These are phyloP conservation scores for Allomyces macrogynus DNA, from an alignment of 192 early-diverging fungal species.

Conservation along the genomic window DNA sequence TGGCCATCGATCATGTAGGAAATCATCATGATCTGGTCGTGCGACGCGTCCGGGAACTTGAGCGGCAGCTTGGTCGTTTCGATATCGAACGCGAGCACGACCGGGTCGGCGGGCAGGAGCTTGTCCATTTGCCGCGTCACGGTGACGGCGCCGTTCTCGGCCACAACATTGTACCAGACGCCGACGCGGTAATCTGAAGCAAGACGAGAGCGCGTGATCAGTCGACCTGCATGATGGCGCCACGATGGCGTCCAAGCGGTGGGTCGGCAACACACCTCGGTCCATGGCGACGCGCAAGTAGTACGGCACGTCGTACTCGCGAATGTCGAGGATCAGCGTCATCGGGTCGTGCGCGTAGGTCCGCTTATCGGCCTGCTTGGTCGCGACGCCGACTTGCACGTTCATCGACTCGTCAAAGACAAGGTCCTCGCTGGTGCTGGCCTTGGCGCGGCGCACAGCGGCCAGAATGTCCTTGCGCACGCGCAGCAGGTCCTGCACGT, in stretches of 20 bases:
- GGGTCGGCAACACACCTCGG: slow-evolving; percentile 23
- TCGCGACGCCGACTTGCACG: neutral
- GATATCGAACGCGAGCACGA: slow-evolving; percentile 90
- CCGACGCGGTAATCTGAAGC: slow-evolving; percentile 71
- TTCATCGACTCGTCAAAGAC: slow-evolving; percentile 1
- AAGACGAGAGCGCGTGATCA: neutral
- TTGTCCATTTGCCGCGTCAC: slow-evolving; percentile 51
- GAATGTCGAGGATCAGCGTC: slow-evolving; percentile 53
- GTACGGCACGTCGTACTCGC: slow-evolving; percentile 97
- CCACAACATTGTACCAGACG: slow-evolving; percentile 72
- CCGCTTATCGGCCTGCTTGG: neutral
- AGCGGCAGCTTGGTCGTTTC: slow-evolving; percentile 94
- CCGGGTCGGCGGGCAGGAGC: slow-evolving; percentile 82
- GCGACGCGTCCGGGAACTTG: slow-evolving; percentile 80
- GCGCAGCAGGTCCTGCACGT: slow-evolving; percentile 53
- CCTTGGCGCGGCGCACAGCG: slow-evolving; percentile 43
- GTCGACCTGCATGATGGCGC: too few species aligned
- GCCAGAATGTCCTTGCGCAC: slow-evolving; percentile 57
- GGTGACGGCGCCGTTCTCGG: slow-evolving; percentile 30
- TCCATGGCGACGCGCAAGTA: slow-evolving; percentile 90
- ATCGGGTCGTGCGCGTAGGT: neutral
- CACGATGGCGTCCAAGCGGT: too few species aligned
- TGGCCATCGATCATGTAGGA: slow-evolving; percentile 99
- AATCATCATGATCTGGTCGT: slow-evolving; percentile 98
- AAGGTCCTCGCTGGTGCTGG: slow-evolving; percentile 7